Conservation (phyloP, 1,284 basidiomycete genomes). For the Cryptococcus amylolentus region DNA sequence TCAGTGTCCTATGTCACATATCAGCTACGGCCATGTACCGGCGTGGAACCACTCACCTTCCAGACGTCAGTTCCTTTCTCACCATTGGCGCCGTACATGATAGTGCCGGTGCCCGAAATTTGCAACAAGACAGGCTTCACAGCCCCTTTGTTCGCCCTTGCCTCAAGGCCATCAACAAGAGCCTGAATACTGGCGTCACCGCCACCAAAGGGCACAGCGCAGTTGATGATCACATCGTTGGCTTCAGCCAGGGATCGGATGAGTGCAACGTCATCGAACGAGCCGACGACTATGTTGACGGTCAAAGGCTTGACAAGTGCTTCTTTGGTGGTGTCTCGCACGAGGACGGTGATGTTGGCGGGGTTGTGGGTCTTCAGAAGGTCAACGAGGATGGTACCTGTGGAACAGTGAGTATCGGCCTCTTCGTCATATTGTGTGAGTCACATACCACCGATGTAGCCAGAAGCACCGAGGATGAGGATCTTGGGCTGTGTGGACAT, state of each 20-base stretch:
- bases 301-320: constrained; percentile 6
- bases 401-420: background rate
- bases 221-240: constrained; percentile 20
- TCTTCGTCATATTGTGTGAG: background rate
- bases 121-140: constrained; percentile 18
- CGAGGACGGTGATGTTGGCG: constrained; percentile 13
- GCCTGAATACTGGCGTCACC: constrained; percentile 17
- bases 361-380: constrained; percentile 13
- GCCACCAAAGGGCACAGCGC: constrained; percentile 21
- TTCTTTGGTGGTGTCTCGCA: constrained; percentile 9
- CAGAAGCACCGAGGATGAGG: constrained; percentile 18
- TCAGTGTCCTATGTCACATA: constrained; percentile 11
- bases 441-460: constrained; percentile 21
- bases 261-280: constrained; percentile 7
- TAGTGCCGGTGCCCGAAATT: constrained; percentile 16
- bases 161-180: constrained; percentile 16
- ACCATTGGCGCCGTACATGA: constrained; percentile 16
- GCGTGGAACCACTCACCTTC: constrained; percentile 5
- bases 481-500: constrained; percentile 13
- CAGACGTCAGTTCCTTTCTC: constrained; percentile 13
- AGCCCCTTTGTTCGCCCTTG: constrained; percentile 1
- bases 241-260: constrained; percentile 7
- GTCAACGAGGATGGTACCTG: constrained; percentile 12
- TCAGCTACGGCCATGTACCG: background rate
- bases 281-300: constrained; percentile 11